Evolutionary conservation across 495 filamentous ascomycete species (phyloP).

Genomic region (Staphylotrichum longicolle): DNA sequence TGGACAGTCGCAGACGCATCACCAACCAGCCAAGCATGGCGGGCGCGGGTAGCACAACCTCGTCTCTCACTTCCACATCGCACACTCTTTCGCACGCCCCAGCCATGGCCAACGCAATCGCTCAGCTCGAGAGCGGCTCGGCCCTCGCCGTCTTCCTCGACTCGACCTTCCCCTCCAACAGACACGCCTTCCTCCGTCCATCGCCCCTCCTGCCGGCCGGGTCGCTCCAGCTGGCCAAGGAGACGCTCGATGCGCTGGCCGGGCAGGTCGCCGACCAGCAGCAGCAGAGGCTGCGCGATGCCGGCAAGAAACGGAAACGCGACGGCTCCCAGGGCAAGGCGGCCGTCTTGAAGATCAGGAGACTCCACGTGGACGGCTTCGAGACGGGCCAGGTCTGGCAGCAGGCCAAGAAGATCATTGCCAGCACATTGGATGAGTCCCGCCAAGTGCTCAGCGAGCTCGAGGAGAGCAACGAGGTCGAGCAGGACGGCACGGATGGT

Average conservation of each 20-base stretch:
- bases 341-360: conserved; percentile 63
- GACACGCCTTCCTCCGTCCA: conserved; percentile 70
- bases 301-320: conserved; percentile 66
- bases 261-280: conserved; percentile 64
- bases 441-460: conserved; percentile 50
- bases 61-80: conserved; percentile 56
- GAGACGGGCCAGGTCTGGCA: conserved; percentile 89
- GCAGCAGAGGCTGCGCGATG: conserved; percentile 53
- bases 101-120: conserved; percentile 27
- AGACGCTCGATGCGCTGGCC: conserved; percentile 73
- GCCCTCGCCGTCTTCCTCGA: conserved; percentile 49
- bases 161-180: conserved; percentile 44
- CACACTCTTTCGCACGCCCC: conserved; percentile 51
- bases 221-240: conserved; percentile 68
- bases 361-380: conserved; percentile 84
- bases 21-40: conserved; percentile 39
- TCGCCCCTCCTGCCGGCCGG: conserved; percentile 58
- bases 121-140: conserved; percentile 30
- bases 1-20: background rate
- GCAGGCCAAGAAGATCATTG: conserved; percentile 78
- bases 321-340: conserved; percentile 36
- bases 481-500: conserved; percentile 22
- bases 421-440: conserved; percentile 44
- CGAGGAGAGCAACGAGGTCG: conserved; percentile 39
- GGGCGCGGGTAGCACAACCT: conserved; percentile 46